Evolutionary conservation across 2,329 filamentous ascomycete species (phyloP), one percentile per base, ranked within the genome.

Genomic region (Botrytis fragariae): DNA sequence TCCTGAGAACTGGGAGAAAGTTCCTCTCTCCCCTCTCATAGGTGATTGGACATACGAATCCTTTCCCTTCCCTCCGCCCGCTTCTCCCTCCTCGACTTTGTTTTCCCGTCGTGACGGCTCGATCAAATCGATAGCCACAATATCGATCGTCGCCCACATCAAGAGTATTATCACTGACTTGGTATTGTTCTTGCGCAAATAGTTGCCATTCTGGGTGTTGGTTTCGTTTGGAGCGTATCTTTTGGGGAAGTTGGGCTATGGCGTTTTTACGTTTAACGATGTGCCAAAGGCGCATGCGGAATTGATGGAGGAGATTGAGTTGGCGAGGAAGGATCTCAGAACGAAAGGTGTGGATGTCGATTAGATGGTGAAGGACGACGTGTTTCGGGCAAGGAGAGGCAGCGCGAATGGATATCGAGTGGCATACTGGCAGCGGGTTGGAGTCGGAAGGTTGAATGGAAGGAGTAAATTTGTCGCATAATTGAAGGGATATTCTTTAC

Each of bases 201-300:
- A 98, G 95, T 89, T 98, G 65, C 96, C 96, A 73, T 93, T 98
- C 86, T 99, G 95, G 93, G 90, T 89, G 64, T 87, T 98, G 79
- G 93, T 99, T 77, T 91, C 93, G 35, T 95, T 98, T 81, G 96
- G 95, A 83, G 92, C 95, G 76, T 95, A 94, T 84, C 91, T 99
- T 32, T 91, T 99, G 77, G 94, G 92, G 85, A 93, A 94, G 79
- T 92, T 99, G 75, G 96, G 96, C 79, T 92, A 90, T 86, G 96
- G 96, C 77, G 93, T 99, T 79, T 87, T 97, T 82, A 97, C 94
- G 73, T 99, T 99, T 88, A 96, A 97, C 86, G 95, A 98, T 83
- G 94, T 97, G 67, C 95, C 95, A 72, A 89, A 93, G 75, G 96
- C 96, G 70, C 92, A 98, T 84, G 89, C 91, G 82, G 95, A 98